A percentile compares a stretch with the other conserved stretches of the same genome.
Conservation (phyloP, 129 eudicot genomes). For the Escallonia rubra region DNA sequence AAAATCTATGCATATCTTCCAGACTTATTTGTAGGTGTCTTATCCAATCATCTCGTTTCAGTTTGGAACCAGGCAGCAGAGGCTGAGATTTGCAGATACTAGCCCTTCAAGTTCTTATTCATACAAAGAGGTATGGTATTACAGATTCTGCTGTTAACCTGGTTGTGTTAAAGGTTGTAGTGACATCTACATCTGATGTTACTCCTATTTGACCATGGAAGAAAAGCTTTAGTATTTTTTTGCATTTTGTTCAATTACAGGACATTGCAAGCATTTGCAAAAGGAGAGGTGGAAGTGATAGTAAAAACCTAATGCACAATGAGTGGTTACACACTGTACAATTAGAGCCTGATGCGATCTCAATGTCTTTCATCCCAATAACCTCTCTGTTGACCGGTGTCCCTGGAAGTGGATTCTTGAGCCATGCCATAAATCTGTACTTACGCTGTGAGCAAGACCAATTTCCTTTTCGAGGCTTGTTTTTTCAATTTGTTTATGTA, state of each 20-base stretch:
- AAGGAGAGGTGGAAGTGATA: constrained; percentile 93
- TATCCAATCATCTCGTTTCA: constrained; percentile 26
- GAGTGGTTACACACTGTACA: constrained; percentile 91
- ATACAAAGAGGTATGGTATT: constrained; percentile 67
- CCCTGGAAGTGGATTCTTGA: constrained; percentile 89
- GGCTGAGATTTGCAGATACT: constrained; percentile 76
- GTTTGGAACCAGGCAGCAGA: constrained; percentile 64
- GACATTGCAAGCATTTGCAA: constrained; percentile 80
- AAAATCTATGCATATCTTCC: not conserved
- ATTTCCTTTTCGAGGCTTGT: not conserved
- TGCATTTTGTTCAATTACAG: constrained; percentile 31
- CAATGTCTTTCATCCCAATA: constrained; percentile 98
- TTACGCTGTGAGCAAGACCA: constrained; percentile 71
- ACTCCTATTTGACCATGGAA: too few species aligned
- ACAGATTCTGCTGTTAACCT: not conserved
- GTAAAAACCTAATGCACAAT: constrained; percentile 43
- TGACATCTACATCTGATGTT: too few species aligned
- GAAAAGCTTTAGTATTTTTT: not conserved
- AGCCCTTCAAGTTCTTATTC: constrained; percentile 80
- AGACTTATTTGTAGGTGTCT: not conserved
- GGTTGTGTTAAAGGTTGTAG: not conserved
- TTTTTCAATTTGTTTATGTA: not conserved
- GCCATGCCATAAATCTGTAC: constrained; percentile 95
- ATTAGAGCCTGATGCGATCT: constrained; percentile 88
- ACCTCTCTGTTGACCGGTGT: constrained; percentile 89